These are phyloP conservation scores for Salix purpurea DNA, from an alignment of 345 rosid genomes.

Conservation along the genomic window DNA sequence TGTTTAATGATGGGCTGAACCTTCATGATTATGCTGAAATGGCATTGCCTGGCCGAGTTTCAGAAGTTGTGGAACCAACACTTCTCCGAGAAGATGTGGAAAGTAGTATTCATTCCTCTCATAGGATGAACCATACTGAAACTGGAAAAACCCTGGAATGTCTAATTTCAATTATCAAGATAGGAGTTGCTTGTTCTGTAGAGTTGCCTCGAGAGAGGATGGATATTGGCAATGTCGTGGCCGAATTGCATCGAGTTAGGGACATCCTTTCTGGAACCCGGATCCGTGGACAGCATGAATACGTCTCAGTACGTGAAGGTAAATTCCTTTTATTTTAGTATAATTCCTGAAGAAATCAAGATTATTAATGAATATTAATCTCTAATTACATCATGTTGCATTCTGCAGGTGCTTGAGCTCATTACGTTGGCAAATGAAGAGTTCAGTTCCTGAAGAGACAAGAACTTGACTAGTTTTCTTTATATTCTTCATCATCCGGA, in stretches of 20 bases:
- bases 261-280: not conserved
- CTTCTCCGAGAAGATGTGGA: not conserved
- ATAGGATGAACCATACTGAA: not conserved
- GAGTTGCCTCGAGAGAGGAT: not conserved
- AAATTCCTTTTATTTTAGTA: no score
- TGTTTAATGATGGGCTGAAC: constrained; percentile 5
- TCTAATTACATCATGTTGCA: no score
- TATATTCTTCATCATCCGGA: no score
- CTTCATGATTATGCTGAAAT: constrained; percentile 3
- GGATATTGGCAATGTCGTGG: not conserved
- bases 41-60: not conserved
- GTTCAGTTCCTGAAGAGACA: no score
- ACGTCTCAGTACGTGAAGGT: no score
- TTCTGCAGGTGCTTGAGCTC: no score
- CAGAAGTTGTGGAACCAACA: constrained; percentile 1
- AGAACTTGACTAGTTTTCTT: no score
- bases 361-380: no score
- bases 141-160: not conserved
- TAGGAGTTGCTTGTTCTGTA: not conserved
- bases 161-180: not conserved
- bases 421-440: no score
- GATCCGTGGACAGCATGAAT: not conserved
- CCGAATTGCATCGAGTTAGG: not conserved
- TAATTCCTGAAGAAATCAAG: no score
- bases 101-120: no score